A percentile compares a stretch with the other conserved stretches of the same genome.
phyloP scores from a whole-genome alignment of 768 basidiomycete species.

The Termitomyces sp. region DNA sequence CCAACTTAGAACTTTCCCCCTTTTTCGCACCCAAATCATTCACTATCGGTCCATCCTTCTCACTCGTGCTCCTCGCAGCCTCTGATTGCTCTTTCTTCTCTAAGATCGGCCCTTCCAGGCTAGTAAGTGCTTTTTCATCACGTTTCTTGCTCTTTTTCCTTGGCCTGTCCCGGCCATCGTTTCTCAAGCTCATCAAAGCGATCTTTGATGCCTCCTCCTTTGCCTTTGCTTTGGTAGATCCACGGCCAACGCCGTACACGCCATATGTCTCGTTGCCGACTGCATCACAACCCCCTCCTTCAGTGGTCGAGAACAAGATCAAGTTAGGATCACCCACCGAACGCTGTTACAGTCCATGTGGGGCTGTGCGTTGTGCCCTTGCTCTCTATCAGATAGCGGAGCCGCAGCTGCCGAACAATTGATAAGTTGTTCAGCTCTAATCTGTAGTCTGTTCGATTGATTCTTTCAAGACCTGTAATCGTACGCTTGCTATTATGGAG shows the following conservation, averaged over 20 bases:
- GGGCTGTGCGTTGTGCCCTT: neutral
- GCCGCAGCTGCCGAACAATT: neutral
- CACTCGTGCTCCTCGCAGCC: neutral
- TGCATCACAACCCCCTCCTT: neutral
- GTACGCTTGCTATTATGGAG: neutral
- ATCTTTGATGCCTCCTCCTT: conserved; percentile 10
- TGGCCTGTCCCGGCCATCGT: neutral
- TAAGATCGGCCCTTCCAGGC: neutral
- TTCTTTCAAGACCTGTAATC: neutral
- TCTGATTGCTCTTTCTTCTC: neutral
- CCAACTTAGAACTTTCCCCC: neutral
- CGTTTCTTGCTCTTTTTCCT: neutral
- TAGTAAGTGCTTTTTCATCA: neutral
- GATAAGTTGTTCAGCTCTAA: conserved; percentile 4
- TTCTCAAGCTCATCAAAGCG: conserved; percentile 1
- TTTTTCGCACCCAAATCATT: neutral
- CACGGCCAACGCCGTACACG: conserved; percentile 2
- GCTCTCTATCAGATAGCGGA: neutral
- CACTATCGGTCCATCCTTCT: neutral
- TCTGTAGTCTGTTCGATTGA: conserved; percentile 5
- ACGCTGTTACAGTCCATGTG: conserved; percentile 6
- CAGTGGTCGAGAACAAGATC: neutral
- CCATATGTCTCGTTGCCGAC: conserved; percentile 5
- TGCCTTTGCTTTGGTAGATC: conserved; percentile 4
- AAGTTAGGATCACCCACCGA: neutral